These are phyloP conservation scores for Skeletonema marinoi DNA, from an alignment of 108 stramenopile species.

Conservation along the genomic window DNA sequence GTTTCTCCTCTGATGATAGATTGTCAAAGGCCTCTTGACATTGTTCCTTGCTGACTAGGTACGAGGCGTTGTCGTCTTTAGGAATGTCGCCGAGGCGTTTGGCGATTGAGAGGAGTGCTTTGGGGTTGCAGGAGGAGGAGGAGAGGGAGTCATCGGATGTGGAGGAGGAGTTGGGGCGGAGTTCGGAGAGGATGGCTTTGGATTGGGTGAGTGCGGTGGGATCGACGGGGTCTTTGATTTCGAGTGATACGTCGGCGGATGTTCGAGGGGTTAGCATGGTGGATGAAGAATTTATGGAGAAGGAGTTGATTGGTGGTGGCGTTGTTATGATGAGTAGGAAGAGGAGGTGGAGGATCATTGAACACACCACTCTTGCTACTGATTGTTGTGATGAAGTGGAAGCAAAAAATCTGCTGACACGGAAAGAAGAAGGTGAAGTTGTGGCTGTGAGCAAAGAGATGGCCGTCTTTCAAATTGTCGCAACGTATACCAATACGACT, in stretches of 20 bases:
- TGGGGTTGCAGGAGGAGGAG: slow-evolving; percentile 19
- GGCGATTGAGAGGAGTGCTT: slow-evolving; percentile 59
- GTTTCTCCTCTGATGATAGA: slow-evolving; percentile 57
- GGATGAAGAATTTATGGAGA: not conserved
- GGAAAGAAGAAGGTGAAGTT: no score
- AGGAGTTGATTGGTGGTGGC: not conserved
- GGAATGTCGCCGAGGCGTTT: slow-evolving; percentile 76
- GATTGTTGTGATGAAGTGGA: no score
- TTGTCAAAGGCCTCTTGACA: slow-evolving; percentile 76
- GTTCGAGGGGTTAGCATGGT: slow-evolving; percentile 65
- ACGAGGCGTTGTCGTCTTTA: slow-evolving; percentile 20
- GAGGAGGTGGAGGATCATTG: not conserved
- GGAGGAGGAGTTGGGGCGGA: slow-evolving; percentile 23
- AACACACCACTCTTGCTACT: not conserved
- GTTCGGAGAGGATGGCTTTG: slow-evolving; percentile 73
- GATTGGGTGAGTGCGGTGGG: slow-evolving; percentile 81
- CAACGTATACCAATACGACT: no score
- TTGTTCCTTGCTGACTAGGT: slow-evolving; percentile 54
- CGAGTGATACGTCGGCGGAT: slow-evolving; percentile 64
- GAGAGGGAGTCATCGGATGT: slow-evolving; percentile 2
- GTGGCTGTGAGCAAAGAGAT: no score
- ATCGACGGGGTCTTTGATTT: slow-evolving; percentile 91
- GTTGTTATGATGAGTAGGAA: not conserved
- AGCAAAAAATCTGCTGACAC: no score
- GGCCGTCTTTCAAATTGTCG: no score